Base-by-base conservation (phyloP, 176 grass and related monocot genomes). In the Oryza longistaminata region DNA sequence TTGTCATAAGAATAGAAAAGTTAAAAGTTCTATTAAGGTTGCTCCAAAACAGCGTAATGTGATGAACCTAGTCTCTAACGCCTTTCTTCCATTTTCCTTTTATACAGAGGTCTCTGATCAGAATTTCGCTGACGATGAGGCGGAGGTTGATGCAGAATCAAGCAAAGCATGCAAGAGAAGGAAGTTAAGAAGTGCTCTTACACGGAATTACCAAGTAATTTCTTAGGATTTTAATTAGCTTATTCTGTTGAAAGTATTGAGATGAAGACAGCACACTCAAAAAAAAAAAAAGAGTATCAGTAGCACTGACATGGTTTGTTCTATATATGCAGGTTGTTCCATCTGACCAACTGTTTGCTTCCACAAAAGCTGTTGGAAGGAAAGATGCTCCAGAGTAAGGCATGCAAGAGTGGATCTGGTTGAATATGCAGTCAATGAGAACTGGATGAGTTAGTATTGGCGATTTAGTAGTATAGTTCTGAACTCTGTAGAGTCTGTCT, bases 71-170 rank as follows among this genome's bases (percentile, higher is more conserved):
- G 26, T 87, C 52, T 87, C 62, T 90, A 73, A 90, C 79, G 48
- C 62, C 7, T 17, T 13, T 49, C 31, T 68, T 86, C 17, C 53
- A 44, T 74, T 85, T n/a, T 53, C 66, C 53, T 4, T 24, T 16
- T 81, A 66, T 82, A 3, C 91, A 98, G 96, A 98, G 86, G 83
- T 95, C 6, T 98, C 91, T 66, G 96, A 89, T 86, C 96, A 98
- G 88, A 98, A 98, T 87, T 98, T 98, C 73, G 52, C 74, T 68
- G 85, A 92, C 12, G 88, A 89, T 10, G 93, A 91, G 68, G 69
- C 52, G 6, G 91, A 91, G 86, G 71, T 81, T 43, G 88, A 61
- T 40, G 77, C 79, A 64, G 83, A 91, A 85, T 87, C 86, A 58
- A 81, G 83, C 71, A 79, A 53, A 91, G 24, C 53, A 60, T 82